A percentile compares a stretch with the other conserved stretches of the same genome.
Conservation (phyloP, 495 filamentous ascomycete genomes). For the Xanthoparmelia taractica region DNA sequence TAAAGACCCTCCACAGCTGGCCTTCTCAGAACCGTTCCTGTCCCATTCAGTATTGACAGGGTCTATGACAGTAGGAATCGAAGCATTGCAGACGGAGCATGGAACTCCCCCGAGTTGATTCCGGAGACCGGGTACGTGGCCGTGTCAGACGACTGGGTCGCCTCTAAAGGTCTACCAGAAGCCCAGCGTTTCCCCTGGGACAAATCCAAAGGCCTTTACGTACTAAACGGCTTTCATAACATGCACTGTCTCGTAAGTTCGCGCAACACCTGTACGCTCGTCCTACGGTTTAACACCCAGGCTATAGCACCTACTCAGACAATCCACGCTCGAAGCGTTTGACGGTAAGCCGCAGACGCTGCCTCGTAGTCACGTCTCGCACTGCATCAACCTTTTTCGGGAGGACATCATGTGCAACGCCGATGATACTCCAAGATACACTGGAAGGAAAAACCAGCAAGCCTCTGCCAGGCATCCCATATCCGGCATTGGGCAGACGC, state of each 20-base stretch:
- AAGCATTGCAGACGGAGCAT: not conserved
- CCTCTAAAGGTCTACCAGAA: not conserved
- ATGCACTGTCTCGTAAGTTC: not conserved
- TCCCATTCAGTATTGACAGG: not conserved
- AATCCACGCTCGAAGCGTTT: not conserved
- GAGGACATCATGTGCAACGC: constrained; percentile 21
- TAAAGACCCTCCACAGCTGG: not conserved
- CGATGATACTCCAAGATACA: constrained; percentile 23
- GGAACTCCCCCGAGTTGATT: not conserved
- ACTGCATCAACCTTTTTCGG: constrained; percentile 18
- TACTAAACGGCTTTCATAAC: not conserved
- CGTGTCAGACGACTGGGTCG: not conserved
- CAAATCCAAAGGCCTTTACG: not conserved
- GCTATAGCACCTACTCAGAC: no score
- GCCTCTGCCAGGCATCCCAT: not conserved
- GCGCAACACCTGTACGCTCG: no score
- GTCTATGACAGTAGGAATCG: not conserved
- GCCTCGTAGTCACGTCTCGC: not conserved
- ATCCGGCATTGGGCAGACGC: not conserved
- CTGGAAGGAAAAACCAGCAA: constrained; percentile 13
- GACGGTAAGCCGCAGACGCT: not conserved
- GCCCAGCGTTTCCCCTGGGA: not conserved
- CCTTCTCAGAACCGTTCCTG: not conserved
- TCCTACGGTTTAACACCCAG: no score
- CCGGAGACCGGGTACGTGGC: not conserved